These are phyloP conservation scores for Epichloe sp. DNA, from an alignment of 2,329 filamentous ascomycete genomes.

Conservation along the genomic window DNA sequence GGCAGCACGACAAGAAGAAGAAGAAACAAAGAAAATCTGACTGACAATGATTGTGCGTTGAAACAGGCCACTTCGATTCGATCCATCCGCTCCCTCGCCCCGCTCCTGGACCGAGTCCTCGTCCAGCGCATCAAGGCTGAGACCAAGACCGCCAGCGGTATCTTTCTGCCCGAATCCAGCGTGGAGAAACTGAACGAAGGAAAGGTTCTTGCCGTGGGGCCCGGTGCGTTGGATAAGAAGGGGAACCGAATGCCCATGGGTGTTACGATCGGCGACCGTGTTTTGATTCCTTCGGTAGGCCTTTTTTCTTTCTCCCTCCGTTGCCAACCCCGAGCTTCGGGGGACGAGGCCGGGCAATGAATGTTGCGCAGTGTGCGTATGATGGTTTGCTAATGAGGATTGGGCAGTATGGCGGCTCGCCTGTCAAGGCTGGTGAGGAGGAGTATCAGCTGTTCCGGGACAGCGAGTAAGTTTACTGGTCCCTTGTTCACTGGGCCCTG, in stretches of 20 bases:
- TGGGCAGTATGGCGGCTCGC: constrained; percentile 72
- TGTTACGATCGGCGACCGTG: constrained; percentile 74
- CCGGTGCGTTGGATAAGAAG: constrained; percentile 74
- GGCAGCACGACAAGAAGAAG: neutral
- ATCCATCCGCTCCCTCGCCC: constrained; percentile 92
- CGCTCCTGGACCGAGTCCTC: constrained; percentile 89
- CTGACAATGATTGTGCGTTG: no score
- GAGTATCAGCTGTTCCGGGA: constrained; percentile 95
- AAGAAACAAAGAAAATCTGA: no score
- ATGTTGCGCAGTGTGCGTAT: neutral
- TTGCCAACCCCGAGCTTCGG: no score
- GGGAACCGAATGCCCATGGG: constrained; percentile 79
- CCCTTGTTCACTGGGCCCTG: neutral
- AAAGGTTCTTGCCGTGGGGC: constrained; percentile 88
- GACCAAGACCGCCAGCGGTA: constrained; percentile 87
- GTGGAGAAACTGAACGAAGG: constrained; percentile 99
- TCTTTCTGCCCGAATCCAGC: constrained; percentile 93
- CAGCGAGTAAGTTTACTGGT: constrained; percentile 65
- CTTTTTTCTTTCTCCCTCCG: neutral
- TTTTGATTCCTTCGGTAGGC: constrained; percentile 86
- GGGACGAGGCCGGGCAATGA: no score
- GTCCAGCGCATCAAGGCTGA: constrained; percentile 97
- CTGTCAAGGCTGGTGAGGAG: constrained; percentile 94
- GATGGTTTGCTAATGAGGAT: neutral
- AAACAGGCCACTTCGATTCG: constrained; percentile 61